These are phyloP conservation scores for Penicillium riverlandense DNA, from an alignment of 495 filamentous ascomycete genomes.

Conservation along the genomic window DNA sequence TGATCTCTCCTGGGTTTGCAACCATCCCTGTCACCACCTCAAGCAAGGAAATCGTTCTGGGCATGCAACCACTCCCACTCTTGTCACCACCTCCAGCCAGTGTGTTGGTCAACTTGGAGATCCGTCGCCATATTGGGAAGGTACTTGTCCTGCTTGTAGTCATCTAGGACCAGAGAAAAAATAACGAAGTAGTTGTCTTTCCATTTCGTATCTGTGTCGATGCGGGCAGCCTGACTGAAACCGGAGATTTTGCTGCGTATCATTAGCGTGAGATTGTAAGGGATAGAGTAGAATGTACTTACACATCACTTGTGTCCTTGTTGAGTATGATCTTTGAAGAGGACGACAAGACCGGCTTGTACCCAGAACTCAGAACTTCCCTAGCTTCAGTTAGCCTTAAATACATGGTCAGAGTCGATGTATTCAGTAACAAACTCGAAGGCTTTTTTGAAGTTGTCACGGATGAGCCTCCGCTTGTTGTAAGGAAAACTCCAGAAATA, in stretches of 20 bases:
- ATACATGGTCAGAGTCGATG: not conserved
- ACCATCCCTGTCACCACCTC: too few species aligned
- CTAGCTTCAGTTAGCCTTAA: not conserved
- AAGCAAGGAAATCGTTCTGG: too few species aligned
- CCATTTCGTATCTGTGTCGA: not conserved
- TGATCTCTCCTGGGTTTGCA: too few species aligned
- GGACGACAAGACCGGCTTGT: not conserved
- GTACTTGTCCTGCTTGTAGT: not conserved
- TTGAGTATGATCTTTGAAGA: not conserved
- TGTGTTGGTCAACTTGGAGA: not conserved
- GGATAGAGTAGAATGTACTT: not conserved
- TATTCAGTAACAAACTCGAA: not conserved
- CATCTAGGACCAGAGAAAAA: not conserved
- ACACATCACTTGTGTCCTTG: constrained; percentile 1
- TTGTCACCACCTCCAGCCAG: not conserved
- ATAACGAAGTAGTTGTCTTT: not conserved
- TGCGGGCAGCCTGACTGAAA: not conserved
- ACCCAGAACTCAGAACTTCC: not conserved
- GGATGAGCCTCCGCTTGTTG: not conserved
- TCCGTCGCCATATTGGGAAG: not conserved
- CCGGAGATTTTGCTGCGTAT: not conserved
- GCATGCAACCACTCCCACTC: constrained; percentile 1
- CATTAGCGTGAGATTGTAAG: not conserved
- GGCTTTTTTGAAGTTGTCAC: not conserved
- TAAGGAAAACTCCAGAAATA: not conserved